These are phyloP conservation scores for Psidium guajava DNA, from an alignment of 345 rosid species.

Conservation along the genomic window DNA sequence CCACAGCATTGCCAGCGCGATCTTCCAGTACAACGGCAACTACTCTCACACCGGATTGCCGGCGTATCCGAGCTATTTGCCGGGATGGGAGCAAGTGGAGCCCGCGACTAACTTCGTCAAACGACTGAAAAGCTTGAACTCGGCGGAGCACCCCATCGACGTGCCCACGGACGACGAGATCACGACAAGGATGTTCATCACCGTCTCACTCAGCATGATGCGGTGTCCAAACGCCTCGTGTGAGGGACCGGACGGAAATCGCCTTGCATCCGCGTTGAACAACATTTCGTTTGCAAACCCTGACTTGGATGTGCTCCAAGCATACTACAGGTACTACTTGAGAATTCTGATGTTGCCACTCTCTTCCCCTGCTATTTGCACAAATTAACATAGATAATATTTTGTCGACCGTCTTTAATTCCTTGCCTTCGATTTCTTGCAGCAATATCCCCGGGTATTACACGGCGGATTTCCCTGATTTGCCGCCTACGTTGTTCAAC, in stretches of 20 bases:
- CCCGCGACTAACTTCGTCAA: slow-evolving; percentile 4
- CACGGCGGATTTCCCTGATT: slow-evolving; percentile 25
- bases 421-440: background rate
- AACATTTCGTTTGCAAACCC: slow-evolving; percentile 26
- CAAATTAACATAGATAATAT: background rate
- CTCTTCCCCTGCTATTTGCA: background rate
- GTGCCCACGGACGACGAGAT: slow-evolving; percentile 10
- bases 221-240: slow-evolving; percentile 11
- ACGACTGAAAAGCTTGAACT: slow-evolving; percentile 7
- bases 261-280: slow-evolving; percentile 37
- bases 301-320: slow-evolving; percentile 21
- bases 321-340: slow-evolving; percentile 21
- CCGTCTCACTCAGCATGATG: slow-evolving; percentile 3
- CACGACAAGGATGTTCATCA: slow-evolving; percentile 1
- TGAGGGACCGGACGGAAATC: slow-evolving; percentile 21
- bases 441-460: slow-evolving; percentile 20
- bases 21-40: slow-evolving; percentile 26
- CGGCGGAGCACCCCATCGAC: slow-evolving; percentile 9
- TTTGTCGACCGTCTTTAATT: background rate
- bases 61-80: slow-evolving; percentile 1
- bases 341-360: background rate
- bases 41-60: slow-evolving; percentile 1
- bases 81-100: background rate
- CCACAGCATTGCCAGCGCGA: slow-evolving; percentile 16
- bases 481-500: slow-evolving; percentile 18